A percentile compares a stretch with the other conserved stretches of the same genome.
These are phyloP conservation scores for Coleophoma cylindrospora DNA, from an alignment of 2,329 filamentous ascomycete species.

Conservation along the genomic window DNA sequence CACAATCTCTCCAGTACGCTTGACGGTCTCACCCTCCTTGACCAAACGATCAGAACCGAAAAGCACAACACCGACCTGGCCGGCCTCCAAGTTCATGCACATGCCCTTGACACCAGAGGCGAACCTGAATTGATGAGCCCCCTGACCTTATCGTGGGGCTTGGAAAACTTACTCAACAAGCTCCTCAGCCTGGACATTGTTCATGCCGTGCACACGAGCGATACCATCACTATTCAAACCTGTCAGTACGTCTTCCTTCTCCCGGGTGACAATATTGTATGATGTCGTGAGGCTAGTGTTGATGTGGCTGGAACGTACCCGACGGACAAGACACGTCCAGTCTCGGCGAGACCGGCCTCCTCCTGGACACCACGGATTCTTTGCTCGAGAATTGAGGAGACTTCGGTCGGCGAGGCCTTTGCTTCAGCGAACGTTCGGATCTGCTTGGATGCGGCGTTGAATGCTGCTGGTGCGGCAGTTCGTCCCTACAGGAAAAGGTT, in stretches of 20 bases:
- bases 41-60: constrained; percentile 99
- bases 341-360: constrained; percentile 95
- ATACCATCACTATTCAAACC: constrained; percentile 85
- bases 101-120: constrained; percentile 99
- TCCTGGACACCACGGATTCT: constrained; percentile 98
- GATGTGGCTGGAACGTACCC: constrained; percentile 63
- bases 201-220: constrained; percentile 98
- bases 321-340: constrained; percentile 96
- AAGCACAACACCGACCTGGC: constrained; percentile 99
- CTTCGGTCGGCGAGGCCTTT: constrained; percentile 95
- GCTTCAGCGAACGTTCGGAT: constrained; percentile 89
- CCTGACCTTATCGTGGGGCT: constrained; percentile 4
- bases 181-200: constrained; percentile 99
- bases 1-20: constrained; percentile 99
- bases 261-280: background rate
- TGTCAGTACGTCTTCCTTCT: constrained; percentile 13
- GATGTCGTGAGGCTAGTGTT: constrained; percentile 5
- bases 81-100: constrained; percentile 99
- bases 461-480: constrained; percentile 74
- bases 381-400: constrained; percentile 99
- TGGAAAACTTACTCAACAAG: constrained; percentile 84
- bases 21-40: constrained; percentile 98
- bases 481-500: constrained; percentile 64
- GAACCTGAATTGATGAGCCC: constrained; percentile 58
- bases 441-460: constrained; percentile 66